A percentile compares a stretch with the other conserved stretches of the same genome.
These are phyloP conservation scores for Zygoascus biomembranicola DNA, from an alignment of 805 yeast genomes.

Conservation along the genomic window DNA sequence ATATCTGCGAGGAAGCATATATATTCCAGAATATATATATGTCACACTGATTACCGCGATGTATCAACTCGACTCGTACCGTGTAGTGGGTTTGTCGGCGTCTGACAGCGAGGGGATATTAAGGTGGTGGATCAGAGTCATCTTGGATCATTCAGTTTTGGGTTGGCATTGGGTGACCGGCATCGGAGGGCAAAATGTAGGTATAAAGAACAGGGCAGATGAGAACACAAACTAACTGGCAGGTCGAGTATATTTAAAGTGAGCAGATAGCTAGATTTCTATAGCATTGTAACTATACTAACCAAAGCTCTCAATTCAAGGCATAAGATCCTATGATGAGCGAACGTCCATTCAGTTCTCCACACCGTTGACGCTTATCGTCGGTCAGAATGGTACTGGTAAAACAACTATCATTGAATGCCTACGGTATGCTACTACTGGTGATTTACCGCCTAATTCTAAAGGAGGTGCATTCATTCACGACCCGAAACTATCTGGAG, in stretches of 20 bases:
- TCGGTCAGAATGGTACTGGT: conserved; percentile 95
- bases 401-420: conserved; percentile 96
- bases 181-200: background rate
- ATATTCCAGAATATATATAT: background rate
- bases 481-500: conserved; percentile 67
- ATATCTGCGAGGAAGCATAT: background rate
- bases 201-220: background rate
- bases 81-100: no score
- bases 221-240: background rate
- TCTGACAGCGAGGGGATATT: no score
- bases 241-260: conserved; percentile 17
- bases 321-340: conserved; percentile 82
- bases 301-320: conserved; percentile 56
- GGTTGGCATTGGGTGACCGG: no score
- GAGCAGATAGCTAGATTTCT: background rate
- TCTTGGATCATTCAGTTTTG: no score
- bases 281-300: background rate
- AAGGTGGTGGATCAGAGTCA: no score
- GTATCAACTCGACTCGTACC: no score
- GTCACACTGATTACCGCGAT: no score
- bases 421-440: conserved; percentile 87
- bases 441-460: conserved; percentile 90
- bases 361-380: conserved; percentile 82
- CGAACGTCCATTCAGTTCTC: conserved; percentile 85
- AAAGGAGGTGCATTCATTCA: conserved; percentile 95